Evolutionary conservation across 2,329 filamentous ascomycete species (phyloP).

Genomic region (Penicillium sp.): DNA sequence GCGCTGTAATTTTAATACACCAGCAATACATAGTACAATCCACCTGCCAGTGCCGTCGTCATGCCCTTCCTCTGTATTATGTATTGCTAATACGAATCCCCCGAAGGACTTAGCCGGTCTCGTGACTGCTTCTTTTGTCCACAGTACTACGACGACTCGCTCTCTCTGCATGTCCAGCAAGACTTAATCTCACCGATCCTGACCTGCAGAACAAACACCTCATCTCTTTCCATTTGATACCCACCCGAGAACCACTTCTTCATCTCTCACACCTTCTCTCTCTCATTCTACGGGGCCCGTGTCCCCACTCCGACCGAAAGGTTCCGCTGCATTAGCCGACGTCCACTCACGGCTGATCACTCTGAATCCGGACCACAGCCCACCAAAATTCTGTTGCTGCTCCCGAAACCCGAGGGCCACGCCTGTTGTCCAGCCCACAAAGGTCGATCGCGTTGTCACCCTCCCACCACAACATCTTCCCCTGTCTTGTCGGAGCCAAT

Average conservation of each 20-base stretch:
- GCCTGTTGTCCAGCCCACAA: slow-evolving; percentile 10
- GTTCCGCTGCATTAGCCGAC: slow-evolving; percentile 32
- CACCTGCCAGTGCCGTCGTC: neutral
- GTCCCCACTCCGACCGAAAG: slow-evolving; percentile 26
- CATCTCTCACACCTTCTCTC: neutral
- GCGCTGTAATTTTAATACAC: neutral
- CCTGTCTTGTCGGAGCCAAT: slow-evolving; percentile 21
- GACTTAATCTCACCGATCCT: slow-evolving; percentile 1
- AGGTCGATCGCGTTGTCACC: slow-evolving; percentile 22
- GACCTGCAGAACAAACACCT: neutral
- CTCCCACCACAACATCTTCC: slow-evolving; percentile 5
- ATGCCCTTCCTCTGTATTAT: neutral
- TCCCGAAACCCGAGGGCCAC: slow-evolving; percentile 14
- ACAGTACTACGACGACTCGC: neutral
- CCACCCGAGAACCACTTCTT: neutral
- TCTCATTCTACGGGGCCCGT: slow-evolving; percentile 8
- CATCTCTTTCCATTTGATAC: neutral
- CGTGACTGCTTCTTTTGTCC: neutral
- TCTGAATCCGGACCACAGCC: slow-evolving; percentile 28
- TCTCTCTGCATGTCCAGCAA: neutral
- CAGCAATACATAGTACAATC: neutral
- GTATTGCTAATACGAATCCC: neutral
- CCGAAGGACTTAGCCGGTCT: neutral
- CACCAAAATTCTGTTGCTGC: slow-evolving; percentile 24
- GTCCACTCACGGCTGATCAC: slow-evolving; percentile 30